A percentile compares a stretch with the other conserved stretches of the same genome.
phyloP scores from a whole-genome alignment of 345 rosid species.

The Psidium guajava region DNA sequence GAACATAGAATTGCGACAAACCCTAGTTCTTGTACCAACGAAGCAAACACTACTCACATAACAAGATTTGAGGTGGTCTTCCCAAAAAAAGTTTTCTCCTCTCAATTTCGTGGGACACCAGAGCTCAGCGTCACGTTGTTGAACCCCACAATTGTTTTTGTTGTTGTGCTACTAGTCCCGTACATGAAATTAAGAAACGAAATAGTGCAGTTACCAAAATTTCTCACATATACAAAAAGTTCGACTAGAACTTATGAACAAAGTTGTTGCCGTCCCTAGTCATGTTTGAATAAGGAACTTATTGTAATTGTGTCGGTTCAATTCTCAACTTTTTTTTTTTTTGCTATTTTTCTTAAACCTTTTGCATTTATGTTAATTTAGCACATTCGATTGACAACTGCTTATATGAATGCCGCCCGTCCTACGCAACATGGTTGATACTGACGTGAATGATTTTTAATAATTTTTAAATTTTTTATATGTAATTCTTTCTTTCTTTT shows the following conservation, averaged over 20 bases:
- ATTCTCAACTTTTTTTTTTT: too few relatives aligned
- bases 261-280: background rate
- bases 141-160: background rate
- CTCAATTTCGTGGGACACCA: background rate
- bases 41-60: background rate
- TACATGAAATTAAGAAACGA: background rate
- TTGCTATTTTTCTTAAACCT: too few relatives aligned
- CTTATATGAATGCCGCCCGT: too few relatives aligned
- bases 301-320: too few relatives aligned
- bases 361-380: too few relatives aligned
- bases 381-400: too few relatives aligned
- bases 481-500: too few relatives aligned
- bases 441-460: too few relatives aligned
- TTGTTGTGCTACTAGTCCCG: background rate
- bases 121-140: background rate
- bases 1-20: background rate
- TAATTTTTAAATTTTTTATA: too few relatives aligned
- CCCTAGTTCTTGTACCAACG: background rate
- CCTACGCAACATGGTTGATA: fast-evolving
- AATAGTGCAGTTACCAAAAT: background rate
- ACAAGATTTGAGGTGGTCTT: background rate
- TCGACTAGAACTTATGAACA: background rate
- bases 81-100: background rate
- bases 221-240: background rate
- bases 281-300: background rate